These are phyloP conservation scores for Orbilia quercus DNA, from an alignment of 2,329 filamentous ascomycete species.

Conservation along the genomic window DNA sequence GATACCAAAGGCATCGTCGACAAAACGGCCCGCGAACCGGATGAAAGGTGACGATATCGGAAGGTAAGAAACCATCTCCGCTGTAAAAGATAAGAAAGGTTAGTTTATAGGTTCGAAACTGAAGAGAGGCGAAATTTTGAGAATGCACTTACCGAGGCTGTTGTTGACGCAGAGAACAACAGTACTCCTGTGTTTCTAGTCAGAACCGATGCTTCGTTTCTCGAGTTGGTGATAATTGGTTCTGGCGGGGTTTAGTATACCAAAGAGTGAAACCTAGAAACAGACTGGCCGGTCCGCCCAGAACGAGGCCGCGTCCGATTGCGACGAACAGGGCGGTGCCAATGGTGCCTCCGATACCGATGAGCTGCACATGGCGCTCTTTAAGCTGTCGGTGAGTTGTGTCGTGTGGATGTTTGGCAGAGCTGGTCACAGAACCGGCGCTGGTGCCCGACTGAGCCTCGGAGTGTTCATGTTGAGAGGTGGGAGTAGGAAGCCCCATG, in stretches of 20 bases:
- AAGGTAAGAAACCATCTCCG: slow-evolving; percentile 81
- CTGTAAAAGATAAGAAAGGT: slow-evolving; percentile 66
- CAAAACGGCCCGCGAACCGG: slow-evolving; percentile 78
- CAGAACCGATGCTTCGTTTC: background rate
- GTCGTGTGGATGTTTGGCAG: slow-evolving; percentile 23
- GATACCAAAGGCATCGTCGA: slow-evolving; percentile 79
- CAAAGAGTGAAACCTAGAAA: slow-evolving; percentile 70
- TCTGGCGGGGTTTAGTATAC: slow-evolving; percentile 59
- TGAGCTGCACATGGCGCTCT: slow-evolving; percentile 71
- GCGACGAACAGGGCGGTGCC: slow-evolving; percentile 72
- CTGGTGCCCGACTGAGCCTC: slow-evolving; percentile 5
- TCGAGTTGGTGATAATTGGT: background rate
- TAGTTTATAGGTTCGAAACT: too few relatives aligned
- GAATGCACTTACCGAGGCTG: slow-evolving; percentile 61
- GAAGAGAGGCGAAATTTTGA: background rate
- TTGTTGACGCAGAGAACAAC: slow-evolving; percentile 72
- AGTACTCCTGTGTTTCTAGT: slow-evolving; percentile 64
- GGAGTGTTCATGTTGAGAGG: slow-evolving; percentile 7
- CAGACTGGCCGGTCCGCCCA: slow-evolving; percentile 68
- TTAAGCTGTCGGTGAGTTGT: slow-evolving; percentile 66
- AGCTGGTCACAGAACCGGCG: slow-evolving; percentile 28
- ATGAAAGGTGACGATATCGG: slow-evolving; percentile 83
- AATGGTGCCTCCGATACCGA: slow-evolving; percentile 74
- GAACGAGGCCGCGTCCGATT: slow-evolving; percentile 70
- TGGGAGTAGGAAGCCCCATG: slow-evolving; percentile 9